Conservation (phyloP, 352 stramenopile species). For the Pythium myriotylum region DNA sequence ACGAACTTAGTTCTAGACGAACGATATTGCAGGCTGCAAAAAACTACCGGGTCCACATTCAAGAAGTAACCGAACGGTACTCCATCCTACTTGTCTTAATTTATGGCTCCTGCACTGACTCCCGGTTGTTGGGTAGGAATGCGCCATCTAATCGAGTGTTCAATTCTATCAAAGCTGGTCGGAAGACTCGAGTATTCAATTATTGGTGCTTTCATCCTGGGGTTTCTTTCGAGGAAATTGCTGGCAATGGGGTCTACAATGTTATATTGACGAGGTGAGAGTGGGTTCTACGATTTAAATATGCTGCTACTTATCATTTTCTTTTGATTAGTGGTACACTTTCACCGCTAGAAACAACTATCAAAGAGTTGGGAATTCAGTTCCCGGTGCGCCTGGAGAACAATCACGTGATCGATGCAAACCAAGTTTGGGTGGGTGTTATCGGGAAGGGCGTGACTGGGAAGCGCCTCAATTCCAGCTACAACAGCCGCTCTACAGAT, state of each 20-base stretch:
- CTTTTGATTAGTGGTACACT: constrained; percentile 94
- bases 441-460: constrained; percentile 93
- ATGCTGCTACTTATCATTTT: neutral
- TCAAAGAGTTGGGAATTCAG: constrained; percentile 95
- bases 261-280: constrained; percentile 82
- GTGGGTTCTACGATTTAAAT: neutral
- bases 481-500: constrained; percentile 91
- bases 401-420: constrained; percentile 95
- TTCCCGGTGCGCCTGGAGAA: constrained; percentile 98
- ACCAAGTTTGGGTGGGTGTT: constrained; percentile 90
- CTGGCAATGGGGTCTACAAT: constrained; percentile 89
- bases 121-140: neutral
- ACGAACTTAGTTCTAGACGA: too few species aligned
- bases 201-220: constrained; percentile 99
- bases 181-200: constrained; percentile 90
- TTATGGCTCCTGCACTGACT: neutral
- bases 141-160: constrained; percentile 50
- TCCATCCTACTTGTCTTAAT: constrained; percentile 34
- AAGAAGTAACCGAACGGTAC: constrained; percentile 85
- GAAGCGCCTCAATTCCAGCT: constrained; percentile 95
- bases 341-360: constrained; percentile 95
- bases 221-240: constrained; percentile 96
- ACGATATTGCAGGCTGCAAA: constrained; percentile 60
- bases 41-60: constrained; percentile 88
- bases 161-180: constrained; percentile 51